Evolutionary conservation across 306 rosid genomes (phyloP).

Genomic region (Lagenaria siceraria): DNA sequence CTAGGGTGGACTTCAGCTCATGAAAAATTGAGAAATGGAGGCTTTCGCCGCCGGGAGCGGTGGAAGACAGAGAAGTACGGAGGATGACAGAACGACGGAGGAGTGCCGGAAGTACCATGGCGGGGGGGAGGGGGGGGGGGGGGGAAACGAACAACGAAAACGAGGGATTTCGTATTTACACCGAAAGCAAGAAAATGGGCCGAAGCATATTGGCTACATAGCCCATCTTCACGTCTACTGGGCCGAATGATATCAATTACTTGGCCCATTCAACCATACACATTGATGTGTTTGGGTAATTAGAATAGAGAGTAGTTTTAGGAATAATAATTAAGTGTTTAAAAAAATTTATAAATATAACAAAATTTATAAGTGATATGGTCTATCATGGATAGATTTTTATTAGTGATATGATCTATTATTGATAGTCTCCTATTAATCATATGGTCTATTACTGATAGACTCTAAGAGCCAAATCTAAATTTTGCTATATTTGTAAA

Average conservation of each 20-base stretch:
- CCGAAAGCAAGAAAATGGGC: not conserved
- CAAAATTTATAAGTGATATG: no score
- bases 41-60: not conserved
- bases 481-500: no score
- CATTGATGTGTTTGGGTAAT: no score
- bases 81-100: constrained; percentile 23
- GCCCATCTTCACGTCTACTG: not conserved
- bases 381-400: no score
- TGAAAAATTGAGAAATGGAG: not conserved
- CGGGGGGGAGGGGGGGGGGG: not conserved
- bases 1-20: not conserved
- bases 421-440: no score
- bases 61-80: not conserved
- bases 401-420: no score
- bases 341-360: no score
- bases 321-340: no score
- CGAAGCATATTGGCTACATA: not conserved
- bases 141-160: not conserved
- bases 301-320: no score
- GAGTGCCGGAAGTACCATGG: constrained; percentile 6
- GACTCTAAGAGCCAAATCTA: no score
- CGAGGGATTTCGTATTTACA: not conserved
- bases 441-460: no score
- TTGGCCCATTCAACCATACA: no score
- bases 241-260: not conserved